Conservation (phyloP, 768 basidiomycete genomes). For the Leucocoprinus birnbaumii region DNA sequence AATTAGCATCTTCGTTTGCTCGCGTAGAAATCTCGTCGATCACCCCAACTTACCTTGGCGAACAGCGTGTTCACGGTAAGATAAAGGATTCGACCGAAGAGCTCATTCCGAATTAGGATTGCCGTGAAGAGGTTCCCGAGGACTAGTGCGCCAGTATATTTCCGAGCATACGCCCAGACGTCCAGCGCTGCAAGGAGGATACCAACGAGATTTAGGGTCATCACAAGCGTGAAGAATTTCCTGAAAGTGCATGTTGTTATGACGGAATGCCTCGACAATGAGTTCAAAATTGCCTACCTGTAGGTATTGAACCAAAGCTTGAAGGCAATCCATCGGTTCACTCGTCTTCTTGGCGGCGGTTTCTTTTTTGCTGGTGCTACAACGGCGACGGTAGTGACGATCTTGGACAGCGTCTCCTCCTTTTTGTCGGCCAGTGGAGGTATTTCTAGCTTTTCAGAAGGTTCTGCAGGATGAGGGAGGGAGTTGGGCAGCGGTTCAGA, state of each 20-base stretch:
- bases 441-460: background rate
- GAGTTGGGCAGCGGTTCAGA: slow-evolving; percentile 5
- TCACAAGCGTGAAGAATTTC: slow-evolving; percentile 68
- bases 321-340: slow-evolving; percentile 55
- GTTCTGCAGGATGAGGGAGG: background rate
- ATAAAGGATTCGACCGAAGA: slow-evolving; percentile 79
- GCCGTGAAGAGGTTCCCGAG: slow-evolving; percentile 72
- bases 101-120: slow-evolving; percentile 77
- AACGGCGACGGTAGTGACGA: background rate
- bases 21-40: background rate
- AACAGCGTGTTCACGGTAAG: slow-evolving; percentile 69
- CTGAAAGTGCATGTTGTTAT: slow-evolving; percentile 27
- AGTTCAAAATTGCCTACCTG: slow-evolving; percentile 37
- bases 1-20: background rate
- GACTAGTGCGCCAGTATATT: slow-evolving; percentile 68
- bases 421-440: background rate
- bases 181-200: slow-evolving; percentile 58
- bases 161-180: slow-evolving; percentile 64
- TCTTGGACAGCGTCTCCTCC: background rate
- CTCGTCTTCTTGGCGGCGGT: slow-evolving; percentile 26
- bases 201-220: slow-evolving; percentile 58
- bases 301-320: slow-evolving; percentile 81
- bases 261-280: background rate
- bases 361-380: slow-evolving; percentile 8
- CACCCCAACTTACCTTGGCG: slow-evolving; percentile 54